Conservation (phyloP, 495 filamentous ascomycete species). For the Oidiodendron maius region DNA sequence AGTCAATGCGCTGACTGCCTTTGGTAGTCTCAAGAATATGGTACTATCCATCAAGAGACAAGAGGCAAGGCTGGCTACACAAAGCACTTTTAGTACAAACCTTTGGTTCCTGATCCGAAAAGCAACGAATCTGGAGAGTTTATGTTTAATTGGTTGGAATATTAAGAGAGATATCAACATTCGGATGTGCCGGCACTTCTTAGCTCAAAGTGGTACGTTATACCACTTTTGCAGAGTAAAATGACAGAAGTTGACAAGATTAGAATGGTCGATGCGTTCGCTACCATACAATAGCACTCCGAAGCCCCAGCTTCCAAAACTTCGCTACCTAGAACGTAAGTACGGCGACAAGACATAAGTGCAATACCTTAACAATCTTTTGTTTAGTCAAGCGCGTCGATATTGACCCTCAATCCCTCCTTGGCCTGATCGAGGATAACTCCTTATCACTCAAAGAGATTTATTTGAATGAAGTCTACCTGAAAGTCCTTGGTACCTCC, state of each 20-base stretch:
- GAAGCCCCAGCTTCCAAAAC: not conserved
- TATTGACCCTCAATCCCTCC: conserved; percentile 10
- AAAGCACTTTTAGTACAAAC: conserved; percentile 10
- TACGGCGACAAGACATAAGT: not conserved
- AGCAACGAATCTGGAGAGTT: conserved; percentile 13
- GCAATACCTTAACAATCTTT: too few species aligned
- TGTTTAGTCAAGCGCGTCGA: conserved; percentile 16
- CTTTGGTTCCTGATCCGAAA: conserved; percentile 23
- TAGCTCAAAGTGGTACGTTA: not conserved
- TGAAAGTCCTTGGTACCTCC: conserved; percentile 10
- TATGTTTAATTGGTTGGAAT: conserved; percentile 23
- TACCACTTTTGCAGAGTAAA: not conserved
- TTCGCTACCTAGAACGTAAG: conserved; percentile 19
- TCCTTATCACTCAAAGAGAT: conserved; percentile 18
- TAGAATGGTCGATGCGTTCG: conserved; percentile 13
- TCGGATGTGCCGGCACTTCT: conserved; percentile 2
- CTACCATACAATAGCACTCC: conserved; percentile 8
- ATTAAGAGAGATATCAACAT: conserved; percentile 16
- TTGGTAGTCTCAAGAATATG: conserved; percentile 16
- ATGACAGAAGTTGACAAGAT: not conserved
- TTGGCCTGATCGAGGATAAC: conserved; percentile 13
- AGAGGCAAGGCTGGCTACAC: conserved; percentile 4
- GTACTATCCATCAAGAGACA: conserved; percentile 21
- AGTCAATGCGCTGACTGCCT: conserved; percentile 10
- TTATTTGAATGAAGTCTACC: conserved; percentile 21